These are phyloP conservation scores for Solanum piurae DNA, from an alignment of 257 asterid genomes.

Conservation along the genomic window DNA sequence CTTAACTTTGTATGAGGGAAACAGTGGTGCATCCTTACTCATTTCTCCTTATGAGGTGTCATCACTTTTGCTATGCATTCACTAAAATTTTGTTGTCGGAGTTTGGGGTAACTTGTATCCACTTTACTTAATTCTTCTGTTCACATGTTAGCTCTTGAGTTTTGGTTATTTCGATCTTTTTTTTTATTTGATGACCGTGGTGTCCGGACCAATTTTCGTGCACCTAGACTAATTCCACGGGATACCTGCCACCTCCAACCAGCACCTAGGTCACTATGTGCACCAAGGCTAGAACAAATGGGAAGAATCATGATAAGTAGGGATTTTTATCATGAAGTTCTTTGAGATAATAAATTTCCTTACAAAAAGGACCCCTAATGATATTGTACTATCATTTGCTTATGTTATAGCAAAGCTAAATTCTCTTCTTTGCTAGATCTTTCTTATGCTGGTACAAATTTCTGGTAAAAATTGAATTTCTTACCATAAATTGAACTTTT, in stretches of 20 bases:
- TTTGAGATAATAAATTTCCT: not conserved
- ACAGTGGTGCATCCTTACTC: not conserved
- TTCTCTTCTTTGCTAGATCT: not conserved
- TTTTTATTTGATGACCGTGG: not conserved
- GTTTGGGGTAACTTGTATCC: not conserved
- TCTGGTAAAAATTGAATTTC: not conserved
- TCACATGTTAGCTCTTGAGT: not conserved
- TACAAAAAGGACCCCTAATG: not conserved
- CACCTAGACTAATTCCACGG: not conserved
- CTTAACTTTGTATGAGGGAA: not conserved
- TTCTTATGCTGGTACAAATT: not conserved
- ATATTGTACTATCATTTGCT: not conserved
- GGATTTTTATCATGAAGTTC: not conserved
- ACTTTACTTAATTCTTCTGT: not conserved
- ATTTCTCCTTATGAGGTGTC: not conserved
- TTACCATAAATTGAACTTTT: not conserved
- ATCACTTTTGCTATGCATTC: not conserved
- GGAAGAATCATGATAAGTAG: not conserved
- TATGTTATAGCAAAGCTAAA: not conserved
- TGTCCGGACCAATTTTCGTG: not conserved
- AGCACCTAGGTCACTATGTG: no score
- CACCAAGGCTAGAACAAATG: not conserved
- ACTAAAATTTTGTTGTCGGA: not conserved
- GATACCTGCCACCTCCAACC: not conserved
- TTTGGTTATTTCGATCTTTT: not conserved